Evolutionary conservation across 306 rosid genomes (phyloP).

Genomic region (Pyrus communis): DNA sequence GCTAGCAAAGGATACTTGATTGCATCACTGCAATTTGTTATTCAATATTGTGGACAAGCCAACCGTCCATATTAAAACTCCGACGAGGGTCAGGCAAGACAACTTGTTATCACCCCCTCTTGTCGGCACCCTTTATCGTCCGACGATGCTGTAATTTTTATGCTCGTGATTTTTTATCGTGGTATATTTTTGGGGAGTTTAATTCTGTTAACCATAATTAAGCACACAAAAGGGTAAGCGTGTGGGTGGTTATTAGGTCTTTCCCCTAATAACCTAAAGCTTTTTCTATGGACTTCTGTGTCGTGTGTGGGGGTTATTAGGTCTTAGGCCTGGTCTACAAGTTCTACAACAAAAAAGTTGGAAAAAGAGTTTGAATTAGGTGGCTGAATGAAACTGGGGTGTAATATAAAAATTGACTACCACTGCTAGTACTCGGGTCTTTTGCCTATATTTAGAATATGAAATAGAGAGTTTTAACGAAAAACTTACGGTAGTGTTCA

Average conservation of each 20-base stretch:
- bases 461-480: no score
- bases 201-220: no score
- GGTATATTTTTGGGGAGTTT: no score
- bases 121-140: neutral
- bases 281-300: neutral
- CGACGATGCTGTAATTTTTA: no score
- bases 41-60: neutral
- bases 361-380: conserved; percentile 5
- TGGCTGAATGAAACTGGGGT: neutral
- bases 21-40: no score
- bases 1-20: neutral
- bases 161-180: no score
- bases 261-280: no score
- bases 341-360: neutral
- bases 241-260: no score
- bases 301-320: neutral
- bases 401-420: no score
- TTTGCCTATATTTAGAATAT: neutral
- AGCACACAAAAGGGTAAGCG: no score
- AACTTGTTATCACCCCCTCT: neutral
- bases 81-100: neutral
- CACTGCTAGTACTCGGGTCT: neutral
- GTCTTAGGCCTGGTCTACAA: conserved; percentile 9
- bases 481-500: no score
- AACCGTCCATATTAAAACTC: neutral